Percentiles rank a stretch among this genome's conserved stretches.
Conservation (phyloP, 768 basidiomycete species). For the Aureoboletus auriporus region DNA sequence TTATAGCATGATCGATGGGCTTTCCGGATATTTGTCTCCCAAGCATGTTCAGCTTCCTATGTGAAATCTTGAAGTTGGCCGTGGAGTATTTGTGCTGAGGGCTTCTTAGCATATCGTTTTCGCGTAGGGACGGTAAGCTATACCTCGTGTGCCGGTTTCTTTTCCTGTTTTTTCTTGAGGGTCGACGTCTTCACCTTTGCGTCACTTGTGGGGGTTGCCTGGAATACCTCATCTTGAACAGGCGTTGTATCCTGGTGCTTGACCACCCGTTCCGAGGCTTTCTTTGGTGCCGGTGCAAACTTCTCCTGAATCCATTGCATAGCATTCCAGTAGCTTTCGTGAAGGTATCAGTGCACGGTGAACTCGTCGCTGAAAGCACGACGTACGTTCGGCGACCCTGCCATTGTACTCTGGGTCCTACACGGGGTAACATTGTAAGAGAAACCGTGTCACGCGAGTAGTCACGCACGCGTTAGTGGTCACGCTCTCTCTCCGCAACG, state of each 20-base stretch:
- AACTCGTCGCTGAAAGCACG: not conserved
- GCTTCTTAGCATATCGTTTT: slow-evolving; percentile 5
- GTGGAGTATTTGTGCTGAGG: slow-evolving; percentile 92
- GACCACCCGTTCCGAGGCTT: slow-evolving; percentile 42
- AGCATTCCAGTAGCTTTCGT: slow-evolving; percentile 51
- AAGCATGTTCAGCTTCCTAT: slow-evolving; percentile 87
- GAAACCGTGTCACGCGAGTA: too few relatives aligned
- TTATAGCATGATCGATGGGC: slow-evolving; percentile 91
- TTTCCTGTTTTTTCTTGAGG: slow-evolving; percentile 17
- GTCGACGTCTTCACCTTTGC: slow-evolving; percentile 12
- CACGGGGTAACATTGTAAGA: not conserved
- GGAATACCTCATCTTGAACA: slow-evolving; percentile 44
- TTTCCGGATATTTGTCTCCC: slow-evolving; percentile 84
- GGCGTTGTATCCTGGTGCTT: slow-evolving; percentile 20
- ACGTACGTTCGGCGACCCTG: slow-evolving; percentile 46
- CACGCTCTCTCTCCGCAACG: slow-evolving; percentile 13
- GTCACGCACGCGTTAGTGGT: too few relatives aligned
- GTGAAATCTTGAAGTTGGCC: slow-evolving; percentile 88
- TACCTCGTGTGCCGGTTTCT: slow-evolving; percentile 29
- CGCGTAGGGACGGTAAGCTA: not conserved
- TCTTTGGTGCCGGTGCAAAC: slow-evolving; percentile 44
- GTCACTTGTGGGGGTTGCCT: slow-evolving; percentile 20
- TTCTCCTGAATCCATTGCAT: slow-evolving; percentile 63
- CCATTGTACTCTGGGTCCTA: slow-evolving; percentile 27
- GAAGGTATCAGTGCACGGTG: not conserved